A percentile compares a stretch with the other conserved stretches of the same genome.
Evolutionary conservation across 441 rosid genomes (phyloP).

Genomic region (Bocquillonia castaneifolia): DNA sequence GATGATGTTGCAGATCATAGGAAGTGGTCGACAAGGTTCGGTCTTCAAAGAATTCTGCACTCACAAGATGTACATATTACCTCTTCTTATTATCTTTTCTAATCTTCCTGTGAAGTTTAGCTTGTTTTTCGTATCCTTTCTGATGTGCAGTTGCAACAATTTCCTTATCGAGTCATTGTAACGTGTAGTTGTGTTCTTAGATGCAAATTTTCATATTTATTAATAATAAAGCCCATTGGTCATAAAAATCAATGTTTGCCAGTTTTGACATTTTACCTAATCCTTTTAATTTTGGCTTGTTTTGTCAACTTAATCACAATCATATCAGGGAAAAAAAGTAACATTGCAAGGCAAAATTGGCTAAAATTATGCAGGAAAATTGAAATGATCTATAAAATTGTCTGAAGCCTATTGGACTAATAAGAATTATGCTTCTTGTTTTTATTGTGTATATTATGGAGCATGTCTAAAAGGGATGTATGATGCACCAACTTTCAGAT

Average conservation of each 20-base stretch:
- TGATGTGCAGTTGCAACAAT: background rate
- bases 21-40: conserved; percentile 52
- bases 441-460: no score
- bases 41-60: conserved; percentile 49
- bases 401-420: no score
- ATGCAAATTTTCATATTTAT: background rate
- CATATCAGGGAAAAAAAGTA: no score
- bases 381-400: no score
- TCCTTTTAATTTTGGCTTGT: background rate
- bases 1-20: conserved; percentile 70
- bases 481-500: background rate
- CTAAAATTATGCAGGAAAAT: no score
- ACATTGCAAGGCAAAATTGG: no score
- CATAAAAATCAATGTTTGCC: background rate
- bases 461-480: no score
- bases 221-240: background rate
- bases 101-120: background rate
- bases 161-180: no score
- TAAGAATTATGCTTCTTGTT: no score
- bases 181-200: background rate
- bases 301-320: background rate
- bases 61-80: conserved; percentile 39
- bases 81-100: background rate
- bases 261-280: background rate
- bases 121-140: background rate